Conservation (phyloP, 2,329 filamentous ascomycete species). For the Colletotrichum filicis region DNA sequence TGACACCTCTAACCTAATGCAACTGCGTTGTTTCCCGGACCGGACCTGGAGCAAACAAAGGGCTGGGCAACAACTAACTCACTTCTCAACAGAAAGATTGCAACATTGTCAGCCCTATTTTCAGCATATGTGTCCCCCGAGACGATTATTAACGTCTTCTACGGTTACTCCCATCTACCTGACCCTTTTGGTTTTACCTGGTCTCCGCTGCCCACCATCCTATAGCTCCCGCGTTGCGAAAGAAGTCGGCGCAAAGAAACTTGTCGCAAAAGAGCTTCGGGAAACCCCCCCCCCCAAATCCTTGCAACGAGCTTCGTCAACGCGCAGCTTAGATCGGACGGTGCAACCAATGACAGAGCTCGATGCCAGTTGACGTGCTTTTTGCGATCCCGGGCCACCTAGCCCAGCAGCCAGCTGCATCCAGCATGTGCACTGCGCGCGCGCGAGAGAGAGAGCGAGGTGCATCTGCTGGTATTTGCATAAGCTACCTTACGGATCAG, state of each 20-base stretch:
- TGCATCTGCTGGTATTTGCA: neutral
- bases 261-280: neutral
- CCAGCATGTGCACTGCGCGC: neutral
- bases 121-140: neutral
- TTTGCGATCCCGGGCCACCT: neutral
- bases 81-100: neutral
- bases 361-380: constrained; percentile 16
- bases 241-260: neutral
- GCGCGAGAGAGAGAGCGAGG: neutral
- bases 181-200: too few species aligned
- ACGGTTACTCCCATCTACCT: too few species aligned
- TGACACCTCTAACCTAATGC: neutral
- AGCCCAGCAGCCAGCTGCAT: neutral
- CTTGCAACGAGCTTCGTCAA: neutral
- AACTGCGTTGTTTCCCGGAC: neutral
- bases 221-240: too few species aligned
- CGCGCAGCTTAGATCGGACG: constrained; percentile 16
- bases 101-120: neutral
- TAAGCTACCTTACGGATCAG: neutral
- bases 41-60: neutral
- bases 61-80: neutral
- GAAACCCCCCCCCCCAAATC: neutral
- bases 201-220: too few species aligned
- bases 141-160: too few species aligned
- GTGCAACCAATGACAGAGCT: constrained; percentile 2